phyloP scores from a whole-genome alignment of 2,329 filamentous ascomycete species.

The Parafenestella ontariensis region DNA sequence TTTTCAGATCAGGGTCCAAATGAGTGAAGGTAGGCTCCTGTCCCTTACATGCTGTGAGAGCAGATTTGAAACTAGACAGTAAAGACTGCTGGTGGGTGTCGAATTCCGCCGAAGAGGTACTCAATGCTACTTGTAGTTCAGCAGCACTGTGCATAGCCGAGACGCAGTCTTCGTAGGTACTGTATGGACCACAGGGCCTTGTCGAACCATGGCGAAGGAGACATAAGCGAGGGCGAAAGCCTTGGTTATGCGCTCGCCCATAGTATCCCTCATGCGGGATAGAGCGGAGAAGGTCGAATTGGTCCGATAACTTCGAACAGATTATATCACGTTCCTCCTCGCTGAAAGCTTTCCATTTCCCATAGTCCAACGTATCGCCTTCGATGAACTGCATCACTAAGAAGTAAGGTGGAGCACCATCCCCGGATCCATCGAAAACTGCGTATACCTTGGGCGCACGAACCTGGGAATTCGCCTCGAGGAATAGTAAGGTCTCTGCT shows the following conservation, averaged over 20 bases:
- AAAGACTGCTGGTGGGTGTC: not conserved
- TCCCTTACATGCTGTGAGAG: not conserved
- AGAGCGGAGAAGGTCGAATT: conserved; percentile 1
- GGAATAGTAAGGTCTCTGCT: conserved; percentile 1
- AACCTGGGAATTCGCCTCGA: conserved; percentile 1
- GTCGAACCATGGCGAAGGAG: not conserved
- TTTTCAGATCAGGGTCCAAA: not conserved
- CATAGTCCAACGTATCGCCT: not conserved
- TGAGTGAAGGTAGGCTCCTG: not conserved
- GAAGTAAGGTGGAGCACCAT: not conserved
- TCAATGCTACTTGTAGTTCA: not conserved
- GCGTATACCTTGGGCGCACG: conserved; percentile 3
- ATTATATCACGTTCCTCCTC: not conserved
- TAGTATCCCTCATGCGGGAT: conserved; percentile 2
- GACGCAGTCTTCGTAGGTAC: conserved; percentile 1
- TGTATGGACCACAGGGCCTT: not conserved
- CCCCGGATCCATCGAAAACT: not conserved
- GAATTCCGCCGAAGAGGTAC: not conserved
- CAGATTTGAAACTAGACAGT: not conserved
- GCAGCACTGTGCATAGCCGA: not conserved
- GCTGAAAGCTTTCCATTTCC: not conserved
- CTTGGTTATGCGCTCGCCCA: conserved; percentile 1
- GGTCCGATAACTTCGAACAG: not conserved
- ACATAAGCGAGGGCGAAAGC: not conserved
- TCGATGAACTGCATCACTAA: conserved; percentile 1